Evolutionary conservation across 148 eudicot species (phyloP), one percentile per base, ranked within the genome.

Genomic region (Drosera capensis): DNA sequence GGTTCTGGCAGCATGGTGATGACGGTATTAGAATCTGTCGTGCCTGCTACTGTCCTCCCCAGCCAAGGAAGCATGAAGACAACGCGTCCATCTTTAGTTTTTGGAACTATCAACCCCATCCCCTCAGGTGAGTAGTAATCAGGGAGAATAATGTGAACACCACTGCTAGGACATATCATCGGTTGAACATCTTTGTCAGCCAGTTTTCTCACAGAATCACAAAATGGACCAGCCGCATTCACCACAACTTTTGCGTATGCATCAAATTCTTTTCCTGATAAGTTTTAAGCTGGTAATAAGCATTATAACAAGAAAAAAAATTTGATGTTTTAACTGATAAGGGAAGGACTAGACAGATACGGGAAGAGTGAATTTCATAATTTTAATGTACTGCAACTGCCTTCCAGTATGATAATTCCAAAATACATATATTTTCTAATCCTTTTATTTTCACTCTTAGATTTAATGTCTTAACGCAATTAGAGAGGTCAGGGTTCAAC

Each of bases 121-220:
- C 97, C 94, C 16, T 88, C 97, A 21, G 97, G 97, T 28, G 97
- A 88, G 56, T 88, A 88, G 39, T 88, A 88, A 60, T 88, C 97
- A 51, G 97, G 97, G 44, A 88, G 79, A 59, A 83, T 78, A 25
- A 88, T 65, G 54, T 88, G 97, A 19, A 88, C 97, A 42, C 97
- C 97, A 48, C 94, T 88, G 64, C 97, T 88, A 39, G 97, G 94
- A 71, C 71, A 72, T 47, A 88, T 88, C 72, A 88, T 83, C 25
- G 76, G 75, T 45, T 74, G 75, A 23, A 69, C 73, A 67, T 72
- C 70, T 53, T 73, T 67, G 58, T 75, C 68, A 20, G 84, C 97
- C 68, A 88, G 37, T 55, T 77, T 73, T 57, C 97, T 71, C 25
- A 88, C 79, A 67, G 85, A 59, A 60, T 88, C 97, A 58, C 92